phyloP scores from a whole-genome alignment of 805 yeast species.

The Priceomyces fermenticarens region DNA sequence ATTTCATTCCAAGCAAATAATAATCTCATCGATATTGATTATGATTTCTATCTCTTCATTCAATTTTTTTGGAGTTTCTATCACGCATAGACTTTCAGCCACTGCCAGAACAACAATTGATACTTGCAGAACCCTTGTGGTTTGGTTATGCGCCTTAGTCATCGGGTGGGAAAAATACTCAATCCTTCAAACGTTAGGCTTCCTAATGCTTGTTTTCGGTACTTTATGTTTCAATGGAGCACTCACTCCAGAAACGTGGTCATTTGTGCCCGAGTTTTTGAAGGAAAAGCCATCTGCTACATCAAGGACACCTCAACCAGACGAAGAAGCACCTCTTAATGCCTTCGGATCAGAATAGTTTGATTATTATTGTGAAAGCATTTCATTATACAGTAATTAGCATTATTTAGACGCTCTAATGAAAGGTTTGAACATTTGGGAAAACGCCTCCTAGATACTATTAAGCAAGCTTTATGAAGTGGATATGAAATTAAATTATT shows the following conservation, averaged over 20 bases:
- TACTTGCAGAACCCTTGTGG: constrained; percentile 69
- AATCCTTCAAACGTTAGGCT: constrained; percentile 62
- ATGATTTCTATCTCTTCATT: constrained; percentile 72
- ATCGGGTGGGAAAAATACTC: constrained; percentile 77
- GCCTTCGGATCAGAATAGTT: constrained; percentile 1
- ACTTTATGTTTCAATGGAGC: constrained; percentile 74
- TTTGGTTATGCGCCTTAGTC: constrained; percentile 67
- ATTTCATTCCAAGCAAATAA: constrained; percentile 39
- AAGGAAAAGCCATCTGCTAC: constrained; percentile 14
- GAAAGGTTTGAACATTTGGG: too few species aligned
- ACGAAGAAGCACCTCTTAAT: background rate
- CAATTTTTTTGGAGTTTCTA: constrained; percentile 69
- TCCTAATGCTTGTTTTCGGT: constrained; percentile 61
- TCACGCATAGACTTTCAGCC: constrained; percentile 65
- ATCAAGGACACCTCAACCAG: constrained; percentile 1
- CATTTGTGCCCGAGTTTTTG: constrained; percentile 46
- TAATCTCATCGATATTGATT: constrained; percentile 55
- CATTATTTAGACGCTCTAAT: too few species aligned
- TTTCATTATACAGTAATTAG: too few species aligned
- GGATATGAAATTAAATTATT: too few species aligned
- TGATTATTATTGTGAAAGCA: too few species aligned
- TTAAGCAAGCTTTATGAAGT: too few species aligned
- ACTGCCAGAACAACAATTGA: constrained; percentile 79
- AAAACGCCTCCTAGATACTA: too few species aligned
- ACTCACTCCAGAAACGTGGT: constrained; percentile 48